phyloP scores from a whole-genome alignment of 371 early-diverging fungal species.

The Mucor plumbeus region DNA sequence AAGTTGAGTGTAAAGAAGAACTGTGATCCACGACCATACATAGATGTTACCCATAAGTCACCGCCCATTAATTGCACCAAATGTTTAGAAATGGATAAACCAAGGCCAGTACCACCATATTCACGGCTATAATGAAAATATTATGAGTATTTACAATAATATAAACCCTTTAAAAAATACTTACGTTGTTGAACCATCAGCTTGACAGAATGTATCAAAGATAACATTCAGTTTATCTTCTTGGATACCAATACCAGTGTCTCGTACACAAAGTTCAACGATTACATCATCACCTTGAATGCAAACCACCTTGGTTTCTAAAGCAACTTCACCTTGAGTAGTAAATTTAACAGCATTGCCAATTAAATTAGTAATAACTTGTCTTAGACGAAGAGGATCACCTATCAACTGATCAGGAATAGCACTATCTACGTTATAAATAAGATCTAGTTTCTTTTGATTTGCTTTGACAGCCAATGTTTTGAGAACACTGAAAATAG shows the following conservation, averaged over 20 bases:
- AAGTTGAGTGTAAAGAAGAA: conserved; percentile 75
- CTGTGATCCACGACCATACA: conserved; percentile 70
- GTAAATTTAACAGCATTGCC: conserved; percentile 90
- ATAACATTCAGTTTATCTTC: conserved; percentile 73
- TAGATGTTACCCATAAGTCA: conserved; percentile 75
- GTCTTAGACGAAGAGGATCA: conserved; percentile 77
- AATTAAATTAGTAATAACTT: conserved; percentile 82
- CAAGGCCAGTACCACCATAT: conserved; percentile 87
- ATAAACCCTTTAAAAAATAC: conserved; percentile 9
- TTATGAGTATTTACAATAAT: no score
- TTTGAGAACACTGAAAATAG: conserved; percentile 69
- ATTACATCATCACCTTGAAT: conserved; percentile 46
- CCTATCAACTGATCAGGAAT: conserved; percentile 75
- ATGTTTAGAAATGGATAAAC: conserved; percentile 79
- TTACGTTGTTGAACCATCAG: conserved; percentile 79
- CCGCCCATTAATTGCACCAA: conserved; percentile 84
- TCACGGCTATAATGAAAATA: conserved; percentile 53
- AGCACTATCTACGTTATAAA: conserved; percentile 65
- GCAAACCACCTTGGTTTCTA: conserved; percentile 47
- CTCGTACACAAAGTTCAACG: conserved; percentile 74
- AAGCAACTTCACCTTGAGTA: conserved; percentile 67
- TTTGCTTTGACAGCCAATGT: conserved; percentile 69
- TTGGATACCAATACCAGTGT: conserved; percentile 88
- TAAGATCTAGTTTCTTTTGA: conserved; percentile 69
- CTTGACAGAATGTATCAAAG: conserved; percentile 86